Conservation (phyloP, 805 yeast genomes). For the Spathaspora passalidarum region DNA sequence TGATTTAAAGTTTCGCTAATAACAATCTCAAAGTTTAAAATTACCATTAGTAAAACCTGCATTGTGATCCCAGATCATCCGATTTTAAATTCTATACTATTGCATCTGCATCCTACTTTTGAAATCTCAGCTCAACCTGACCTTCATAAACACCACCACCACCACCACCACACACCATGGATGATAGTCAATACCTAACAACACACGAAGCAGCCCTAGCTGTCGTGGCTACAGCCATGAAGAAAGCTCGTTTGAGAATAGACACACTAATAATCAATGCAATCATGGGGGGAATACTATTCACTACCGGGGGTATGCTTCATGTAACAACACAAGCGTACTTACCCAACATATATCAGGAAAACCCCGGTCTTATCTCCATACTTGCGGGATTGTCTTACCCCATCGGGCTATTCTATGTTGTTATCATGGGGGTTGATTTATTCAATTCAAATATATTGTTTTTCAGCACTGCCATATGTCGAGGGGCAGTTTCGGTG, state of each 20-base stretch:
- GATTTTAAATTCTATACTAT: too few relatives aligned
- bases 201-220: slow-evolving; percentile 84
- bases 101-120: too few relatives aligned
- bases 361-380: slow-evolving; percentile 51
- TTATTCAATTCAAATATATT: slow-evolving; percentile 71
- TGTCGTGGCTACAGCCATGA: slow-evolving; percentile 82
- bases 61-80: too few relatives aligned
- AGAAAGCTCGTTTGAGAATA: slow-evolving; percentile 65
- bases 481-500: slow-evolving; percentile 66
- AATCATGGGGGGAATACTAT: slow-evolving; percentile 65
- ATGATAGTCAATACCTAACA: slow-evolving; percentile 50
- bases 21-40: too few relatives aligned
- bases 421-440: slow-evolving; percentile 72
- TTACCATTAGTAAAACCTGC: too few relatives aligned
- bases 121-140: too few relatives aligned
- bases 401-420: slow-evolving; percentile 73
- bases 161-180: slow-evolving; percentile 15
- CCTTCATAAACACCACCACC: too few relatives aligned
- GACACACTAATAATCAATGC: slow-evolving; percentile 63
- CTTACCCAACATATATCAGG: slow-evolving; percentile 38
- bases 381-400: slow-evolving; percentile 60
- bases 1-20: too few relatives aligned
- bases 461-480: slow-evolving; percentile 65
- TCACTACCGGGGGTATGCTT: slow-evolving; percentile 72
- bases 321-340: slow-evolving; percentile 54